Evolutionary conservation across 768 basidiomycete genomes (phyloP), one percentile per base, ranked within the genome.

Genomic region (Porpolomopsis calyptriformis): DNA sequence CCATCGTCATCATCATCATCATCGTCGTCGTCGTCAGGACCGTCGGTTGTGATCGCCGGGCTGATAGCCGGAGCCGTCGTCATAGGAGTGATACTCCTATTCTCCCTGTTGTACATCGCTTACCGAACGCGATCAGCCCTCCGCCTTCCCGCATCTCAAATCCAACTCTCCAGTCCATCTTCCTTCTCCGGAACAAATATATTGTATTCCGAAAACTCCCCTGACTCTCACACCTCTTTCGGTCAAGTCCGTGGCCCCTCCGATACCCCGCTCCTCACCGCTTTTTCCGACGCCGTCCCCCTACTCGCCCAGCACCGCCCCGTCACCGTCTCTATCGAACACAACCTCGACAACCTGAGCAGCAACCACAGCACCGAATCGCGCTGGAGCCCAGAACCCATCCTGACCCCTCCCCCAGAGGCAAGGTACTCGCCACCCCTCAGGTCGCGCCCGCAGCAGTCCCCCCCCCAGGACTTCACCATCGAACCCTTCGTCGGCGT

Each of bases 1-100:
- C 1, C 1, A n/a, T 11, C 40, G 18, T 16, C 22, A 22, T 19
- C 48, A 23, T 53, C 27, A 22, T 19, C 49, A n/a, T 52, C 54
- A n/a, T n/a, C n/a, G n/a, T n/a, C n/a, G n/a, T n/a, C n/a, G 3
- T 44, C 55, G 7, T 26, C 48, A 4, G 58, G 20, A 1, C 53
- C 53, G 20, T 49, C 56, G 22, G 52, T 47, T 8, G 57, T 54
- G 23, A 49, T 55, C 39, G 52, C 53, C 24, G 52, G 53, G 25
- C 27, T 6, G 22, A 8, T 10, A 14, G 27, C 23, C 4, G 40
- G 24, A 18, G 18, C 29, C 8, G 7, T 35, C 29, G n/a, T 31
- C 18, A 12, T 44, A n/a, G n/a, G n/a, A n/a, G n/a, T n/a, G n/a
- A n/a, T n/a, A n/a, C n/a, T n/a, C n/a, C n/a, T n/a, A n/a, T n/a